Evolutionary conservation across 1,284 basidiomycete genomes (phyloP).

Genomic region (Melampsora larici-populina): DNA sequence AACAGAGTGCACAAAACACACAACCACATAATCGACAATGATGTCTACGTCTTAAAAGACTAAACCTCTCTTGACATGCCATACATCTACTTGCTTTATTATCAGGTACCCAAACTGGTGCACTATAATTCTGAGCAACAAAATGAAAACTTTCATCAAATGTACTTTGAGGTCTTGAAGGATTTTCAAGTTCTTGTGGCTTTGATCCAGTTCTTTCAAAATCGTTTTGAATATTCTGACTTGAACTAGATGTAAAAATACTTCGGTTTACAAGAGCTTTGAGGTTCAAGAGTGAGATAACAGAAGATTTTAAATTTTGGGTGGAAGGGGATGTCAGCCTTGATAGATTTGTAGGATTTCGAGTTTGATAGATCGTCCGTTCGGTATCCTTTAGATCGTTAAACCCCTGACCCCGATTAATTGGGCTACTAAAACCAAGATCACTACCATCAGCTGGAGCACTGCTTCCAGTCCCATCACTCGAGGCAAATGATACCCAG

Average conservation of each 20-base stretch:
- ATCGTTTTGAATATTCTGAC: neutral
- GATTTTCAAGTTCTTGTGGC: neutral
- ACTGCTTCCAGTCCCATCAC: constrained; percentile 2
- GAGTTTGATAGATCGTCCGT: neutral
- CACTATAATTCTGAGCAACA: constrained; percentile 78
- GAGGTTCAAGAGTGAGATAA: neutral
- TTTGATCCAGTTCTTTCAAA: constrained; percentile 13
- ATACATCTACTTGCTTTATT: constrained; percentile 73
- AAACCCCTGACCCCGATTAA: too few relatives aligned
- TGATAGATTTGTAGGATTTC: neutral
- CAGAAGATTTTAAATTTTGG: neutral
- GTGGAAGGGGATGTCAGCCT: neutral
- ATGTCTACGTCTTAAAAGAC: constrained; percentile 75
- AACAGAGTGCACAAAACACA: constrained; percentile 78
- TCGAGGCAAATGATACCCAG: constrained; percentile 51
- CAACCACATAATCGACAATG: constrained; percentile 85
- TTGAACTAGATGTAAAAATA: constrained; percentile 17
- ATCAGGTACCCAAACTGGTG: constrained; percentile 89
- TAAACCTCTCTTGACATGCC: constrained; percentile 73
- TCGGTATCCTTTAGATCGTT: too few relatives aligned
- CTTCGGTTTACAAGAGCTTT: neutral
- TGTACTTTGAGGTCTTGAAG: neutral
- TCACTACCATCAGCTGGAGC: too few relatives aligned
- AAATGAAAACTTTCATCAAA: constrained; percentile 8
- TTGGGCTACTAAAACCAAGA: too few relatives aligned